These are phyloP conservation scores for Phylloporus rhodoxanthus DNA, from an alignment of 768 basidiomycete genomes.

Conservation along the genomic window DNA sequence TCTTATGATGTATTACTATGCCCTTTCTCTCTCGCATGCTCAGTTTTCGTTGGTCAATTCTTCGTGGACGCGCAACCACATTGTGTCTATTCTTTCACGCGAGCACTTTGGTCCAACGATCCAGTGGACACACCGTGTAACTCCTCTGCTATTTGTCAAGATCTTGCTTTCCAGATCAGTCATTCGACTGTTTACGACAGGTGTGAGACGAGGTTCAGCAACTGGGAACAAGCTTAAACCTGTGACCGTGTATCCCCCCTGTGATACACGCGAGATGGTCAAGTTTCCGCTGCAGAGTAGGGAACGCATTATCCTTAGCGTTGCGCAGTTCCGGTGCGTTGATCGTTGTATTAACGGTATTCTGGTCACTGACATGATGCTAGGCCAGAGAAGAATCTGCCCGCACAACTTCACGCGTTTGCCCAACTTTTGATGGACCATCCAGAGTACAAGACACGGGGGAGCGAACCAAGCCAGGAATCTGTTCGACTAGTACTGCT, in stretches of 20 bases:
- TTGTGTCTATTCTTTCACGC: constrained; percentile 64
- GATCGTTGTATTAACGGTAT: background rate
- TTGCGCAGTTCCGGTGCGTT: constrained; percentile 87
- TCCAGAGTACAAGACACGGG: constrained; percentile 46
- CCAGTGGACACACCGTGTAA: constrained; percentile 37
- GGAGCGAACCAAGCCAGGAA: constrained; percentile 13
- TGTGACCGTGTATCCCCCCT: constrained; percentile 81
- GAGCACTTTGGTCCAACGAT: constrained; percentile 42
- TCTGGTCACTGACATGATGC: background rate
- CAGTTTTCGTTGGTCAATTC: constrained; percentile 91
- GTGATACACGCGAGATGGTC: constrained; percentile 73
- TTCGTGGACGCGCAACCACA: constrained; percentile 86
- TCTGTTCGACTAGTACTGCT: constrained; percentile 64
- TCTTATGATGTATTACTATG: constrained; percentile 79
- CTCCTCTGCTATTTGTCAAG: constrained; percentile 39
- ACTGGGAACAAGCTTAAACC: constrained; percentile 5
- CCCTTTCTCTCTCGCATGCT: constrained; percentile 63
- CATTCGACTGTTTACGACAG: background rate
- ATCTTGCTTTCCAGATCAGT: constrained; percentile 15
- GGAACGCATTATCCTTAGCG: constrained; percentile 67
- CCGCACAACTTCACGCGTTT: constrained; percentile 70
- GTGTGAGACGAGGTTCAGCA: background rate
- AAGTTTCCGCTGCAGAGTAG: constrained; percentile 48
- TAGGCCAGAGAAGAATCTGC: constrained; percentile 94
- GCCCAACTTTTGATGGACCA: constrained; percentile 48